Evolutionary conservation across 2,329 filamentous ascomycete genomes (phyloP).

Genomic region (Apiospora malaysiana): DNA sequence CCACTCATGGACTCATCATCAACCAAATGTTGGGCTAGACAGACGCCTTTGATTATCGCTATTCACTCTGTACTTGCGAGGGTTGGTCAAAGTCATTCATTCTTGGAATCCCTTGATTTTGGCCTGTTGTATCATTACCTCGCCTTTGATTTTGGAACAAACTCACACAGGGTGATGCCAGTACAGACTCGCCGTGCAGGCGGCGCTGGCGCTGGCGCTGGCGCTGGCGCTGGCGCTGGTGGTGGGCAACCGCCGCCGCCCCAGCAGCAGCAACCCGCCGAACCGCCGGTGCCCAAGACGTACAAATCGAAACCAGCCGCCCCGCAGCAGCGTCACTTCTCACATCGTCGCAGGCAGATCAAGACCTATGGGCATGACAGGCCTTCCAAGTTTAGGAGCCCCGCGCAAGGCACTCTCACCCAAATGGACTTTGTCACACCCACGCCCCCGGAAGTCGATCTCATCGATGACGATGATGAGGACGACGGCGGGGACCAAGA

Average conservation of each 20-base stretch:
- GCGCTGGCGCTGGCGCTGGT: no score
- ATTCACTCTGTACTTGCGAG: background rate
- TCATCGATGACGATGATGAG: slow-evolving; percentile 25
- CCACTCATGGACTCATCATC: background rate
- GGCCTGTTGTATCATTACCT: background rate
- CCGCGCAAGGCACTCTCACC: slow-evolving; percentile 37
- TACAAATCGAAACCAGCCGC: slow-evolving; percentile 35
- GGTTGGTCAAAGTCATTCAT: background rate
- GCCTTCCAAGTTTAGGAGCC: slow-evolving; percentile 23
- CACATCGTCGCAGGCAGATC: slow-evolving; percentile 31
- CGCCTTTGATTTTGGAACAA: background rate
- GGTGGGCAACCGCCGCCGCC: background rate
- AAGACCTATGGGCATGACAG: slow-evolving; percentile 36
- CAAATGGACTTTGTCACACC: slow-evolving; percentile 39
- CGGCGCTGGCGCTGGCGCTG: background rate
- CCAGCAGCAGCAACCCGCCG: background rate
- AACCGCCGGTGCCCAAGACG: slow-evolving; percentile 17
- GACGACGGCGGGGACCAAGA: slow-evolving; percentile 25
- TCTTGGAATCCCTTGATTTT: background rate
- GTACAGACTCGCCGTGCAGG: slow-evolving; percentile 7
- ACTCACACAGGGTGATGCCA: slow-evolving; percentile 3
- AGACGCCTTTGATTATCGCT: background rate
- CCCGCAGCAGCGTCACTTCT: slow-evolving; percentile 35
- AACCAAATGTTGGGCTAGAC: slow-evolving; percentile 4
- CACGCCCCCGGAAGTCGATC: slow-evolving; percentile 26